These are phyloP conservation scores for Luffa acutangula DNA, from an alignment of 306 rosid genomes.

Conservation along the genomic window DNA sequence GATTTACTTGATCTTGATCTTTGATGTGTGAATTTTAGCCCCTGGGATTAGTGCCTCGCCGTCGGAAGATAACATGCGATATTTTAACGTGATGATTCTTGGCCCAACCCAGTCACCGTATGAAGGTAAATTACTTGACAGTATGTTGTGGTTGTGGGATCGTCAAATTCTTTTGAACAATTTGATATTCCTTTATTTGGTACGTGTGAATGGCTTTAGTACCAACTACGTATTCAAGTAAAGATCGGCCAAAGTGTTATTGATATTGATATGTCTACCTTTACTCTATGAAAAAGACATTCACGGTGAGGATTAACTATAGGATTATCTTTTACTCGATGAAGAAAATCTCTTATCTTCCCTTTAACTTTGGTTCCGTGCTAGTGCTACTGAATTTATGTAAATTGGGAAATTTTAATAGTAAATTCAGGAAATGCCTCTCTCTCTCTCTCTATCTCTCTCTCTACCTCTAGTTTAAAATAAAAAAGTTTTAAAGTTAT, in stretches of 20 bases:
- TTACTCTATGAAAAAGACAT: background rate
- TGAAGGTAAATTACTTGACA: constrained; percentile 44
- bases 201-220: background rate
- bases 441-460: background rate
- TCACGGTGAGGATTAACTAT: background rate
- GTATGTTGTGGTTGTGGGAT: background rate
- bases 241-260: background rate
- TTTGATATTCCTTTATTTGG: background rate
- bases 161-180: background rate
- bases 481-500: background rate
- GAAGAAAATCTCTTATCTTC: background rate
- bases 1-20: constrained; percentile 6
- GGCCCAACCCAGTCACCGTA: constrained; percentile 98
- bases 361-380: background rate
- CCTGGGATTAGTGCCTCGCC: constrained; percentile 99
- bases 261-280: background rate
- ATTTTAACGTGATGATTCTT: constrained; percentile 95
- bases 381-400: background rate
- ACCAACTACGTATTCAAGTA: background rate
- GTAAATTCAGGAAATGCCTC: background rate
- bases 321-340: background rate
- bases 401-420: background rate
- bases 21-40: constrained; percentile 44
- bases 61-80: constrained; percentile 93
- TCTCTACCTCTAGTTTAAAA: background rate